These are phyloP conservation scores for Vanilla planifolia DNA, from an alignment of 106 monocot species.

Conservation along the genomic window DNA sequence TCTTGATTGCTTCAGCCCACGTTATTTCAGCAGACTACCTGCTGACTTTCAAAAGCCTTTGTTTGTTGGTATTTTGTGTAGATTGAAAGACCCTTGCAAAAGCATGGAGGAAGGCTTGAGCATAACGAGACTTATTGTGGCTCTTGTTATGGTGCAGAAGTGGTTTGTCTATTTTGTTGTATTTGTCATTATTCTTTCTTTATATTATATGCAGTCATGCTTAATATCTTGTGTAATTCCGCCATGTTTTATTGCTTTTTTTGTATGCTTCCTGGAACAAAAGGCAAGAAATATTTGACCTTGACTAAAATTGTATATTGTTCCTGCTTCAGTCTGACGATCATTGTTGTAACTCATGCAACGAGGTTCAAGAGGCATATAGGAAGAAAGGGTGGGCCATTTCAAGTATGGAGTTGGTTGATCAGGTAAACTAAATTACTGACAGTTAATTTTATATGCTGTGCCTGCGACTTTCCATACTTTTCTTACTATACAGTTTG, in stretches of 20 bases:
- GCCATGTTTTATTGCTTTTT: not conserved
- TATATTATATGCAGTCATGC: not conserved
- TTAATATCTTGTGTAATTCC: not conserved
- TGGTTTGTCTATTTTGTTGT: constrained; percentile 8
- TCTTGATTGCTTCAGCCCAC: too few species aligned
- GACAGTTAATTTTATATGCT: not conserved
- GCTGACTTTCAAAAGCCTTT: too few species aligned
- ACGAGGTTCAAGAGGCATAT: constrained; percentile 96
- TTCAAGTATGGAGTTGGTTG: constrained; percentile 68
- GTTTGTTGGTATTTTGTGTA: constrained; percentile 4
- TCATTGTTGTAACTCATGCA: constrained; percentile 95
- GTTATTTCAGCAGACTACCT: too few species aligned
- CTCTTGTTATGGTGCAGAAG: constrained; percentile 55
- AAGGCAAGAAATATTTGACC: not conserved
- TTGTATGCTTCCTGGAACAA: not conserved
- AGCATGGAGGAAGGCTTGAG: constrained; percentile 52
- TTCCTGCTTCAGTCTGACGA: constrained; percentile 64
- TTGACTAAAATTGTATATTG: not conserved
- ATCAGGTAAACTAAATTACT: constrained; percentile 50
- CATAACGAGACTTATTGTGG: constrained; percentile 55
- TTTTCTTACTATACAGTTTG: not conserved
- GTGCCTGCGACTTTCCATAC: not conserved
- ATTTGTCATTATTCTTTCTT: not conserved
- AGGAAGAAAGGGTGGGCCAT: constrained; percentile 87
- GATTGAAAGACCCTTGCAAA: constrained; percentile 50